phyloP scores from a whole-genome alignment of 1,284 basidiomycete species.

The Phellinidium pouzarii region DNA sequence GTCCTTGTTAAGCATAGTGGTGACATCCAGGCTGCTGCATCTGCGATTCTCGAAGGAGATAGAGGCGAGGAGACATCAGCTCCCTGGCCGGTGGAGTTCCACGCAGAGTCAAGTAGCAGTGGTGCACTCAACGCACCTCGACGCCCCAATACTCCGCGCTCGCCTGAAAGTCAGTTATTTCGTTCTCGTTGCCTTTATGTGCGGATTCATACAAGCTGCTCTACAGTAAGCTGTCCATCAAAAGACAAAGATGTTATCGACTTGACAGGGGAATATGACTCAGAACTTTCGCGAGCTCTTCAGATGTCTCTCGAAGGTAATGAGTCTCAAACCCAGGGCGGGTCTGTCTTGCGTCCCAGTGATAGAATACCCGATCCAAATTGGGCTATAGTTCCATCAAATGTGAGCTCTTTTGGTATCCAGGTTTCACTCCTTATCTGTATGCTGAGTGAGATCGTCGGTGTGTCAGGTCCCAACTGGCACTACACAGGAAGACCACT shows the following conservation, averaged over 20 bases:
- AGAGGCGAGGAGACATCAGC: conserved; percentile 27
- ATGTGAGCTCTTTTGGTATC: conserved; percentile 36
- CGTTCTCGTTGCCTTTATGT: neutral
- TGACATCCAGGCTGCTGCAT: conserved; percentile 52
- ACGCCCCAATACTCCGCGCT: conserved; percentile 12
- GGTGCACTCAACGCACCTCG: conserved; percentile 19
- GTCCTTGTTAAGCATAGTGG: conserved; percentile 45
- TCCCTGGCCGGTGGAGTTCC: conserved; percentile 12
- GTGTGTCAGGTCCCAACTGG: conserved; percentile 24
- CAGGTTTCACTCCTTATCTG: conserved; percentile 7
- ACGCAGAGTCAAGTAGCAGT: conserved; percentile 12
- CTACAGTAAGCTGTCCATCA: conserved; percentile 21
- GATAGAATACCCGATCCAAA: conserved; percentile 52
- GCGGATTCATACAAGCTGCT: conserved; percentile 32
- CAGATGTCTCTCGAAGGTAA: conserved; percentile 40
- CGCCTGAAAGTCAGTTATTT: conserved; percentile 6
- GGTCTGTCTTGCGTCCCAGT: conserved; percentile 47
- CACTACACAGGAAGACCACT: conserved; percentile 44
- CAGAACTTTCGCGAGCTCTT: conserved; percentile 41
- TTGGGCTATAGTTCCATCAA: conserved; percentile 64
- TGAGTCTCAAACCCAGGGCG: conserved; percentile 26
- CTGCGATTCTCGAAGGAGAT: conserved; percentile 53
- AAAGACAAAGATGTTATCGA: conserved; percentile 43
- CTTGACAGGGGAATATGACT: conserved; percentile 49
- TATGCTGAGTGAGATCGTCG: conserved; percentile 23